Conservation (phyloP, 2,329 filamentous ascomycete species). For the Ilyonectria sp. region DNA sequence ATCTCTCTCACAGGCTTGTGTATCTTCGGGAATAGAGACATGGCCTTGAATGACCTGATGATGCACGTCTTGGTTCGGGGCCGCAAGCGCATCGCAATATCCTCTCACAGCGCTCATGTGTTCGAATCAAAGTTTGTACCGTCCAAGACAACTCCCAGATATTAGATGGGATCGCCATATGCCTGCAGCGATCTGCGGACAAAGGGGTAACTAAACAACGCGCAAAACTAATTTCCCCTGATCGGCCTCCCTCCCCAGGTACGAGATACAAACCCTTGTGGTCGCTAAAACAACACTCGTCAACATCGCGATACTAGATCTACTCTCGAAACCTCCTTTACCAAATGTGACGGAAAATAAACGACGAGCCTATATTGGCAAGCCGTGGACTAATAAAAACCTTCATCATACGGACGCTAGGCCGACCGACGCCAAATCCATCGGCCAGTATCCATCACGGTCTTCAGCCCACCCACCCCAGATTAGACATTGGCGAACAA, state of each 20-base stretch:
- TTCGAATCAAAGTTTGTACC: neutral
- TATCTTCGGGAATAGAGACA: no score
- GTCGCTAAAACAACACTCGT: neutral
- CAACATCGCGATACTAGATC: neutral
- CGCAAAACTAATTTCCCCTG: neutral
- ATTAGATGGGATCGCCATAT: constrained; percentile 20
- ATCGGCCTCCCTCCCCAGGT: neutral
- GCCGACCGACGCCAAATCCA: neutral
- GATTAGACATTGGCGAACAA: neutral
- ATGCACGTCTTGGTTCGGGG: neutral
- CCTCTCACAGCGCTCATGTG: neutral
- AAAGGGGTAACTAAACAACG: neutral
- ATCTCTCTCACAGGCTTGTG: neutral
- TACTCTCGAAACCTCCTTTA: neutral
- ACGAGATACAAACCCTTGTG: neutral
- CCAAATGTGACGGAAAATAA: neutral
- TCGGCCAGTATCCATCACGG: neutral
- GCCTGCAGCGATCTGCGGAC: constrained; percentile 21
- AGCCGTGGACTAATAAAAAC: neutral
- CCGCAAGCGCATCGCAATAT: neutral
- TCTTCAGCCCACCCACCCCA: neutral
- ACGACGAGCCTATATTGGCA: neutral
- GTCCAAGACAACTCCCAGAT: neutral
- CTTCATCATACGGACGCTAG: neutral
- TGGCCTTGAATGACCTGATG: neutral